These are phyloP conservation scores for Fusarium nygamai DNA, from an alignment of 2,329 filamentous ascomycete genomes.

Conservation along the genomic window DNA sequence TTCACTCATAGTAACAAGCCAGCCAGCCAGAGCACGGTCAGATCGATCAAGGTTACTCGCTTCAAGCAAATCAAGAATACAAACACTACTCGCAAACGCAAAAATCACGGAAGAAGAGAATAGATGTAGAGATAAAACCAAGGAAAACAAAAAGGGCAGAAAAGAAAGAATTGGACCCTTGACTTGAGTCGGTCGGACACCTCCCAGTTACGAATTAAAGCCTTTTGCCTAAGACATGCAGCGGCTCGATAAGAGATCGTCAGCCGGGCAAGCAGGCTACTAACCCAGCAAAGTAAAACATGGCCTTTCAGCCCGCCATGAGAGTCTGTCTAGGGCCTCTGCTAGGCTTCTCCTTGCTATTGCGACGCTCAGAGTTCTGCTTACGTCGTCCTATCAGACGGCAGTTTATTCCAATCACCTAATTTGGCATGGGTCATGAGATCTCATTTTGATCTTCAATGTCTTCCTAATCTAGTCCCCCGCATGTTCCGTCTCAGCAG, in stretches of 20 bases:
- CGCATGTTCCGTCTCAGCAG: neutral
- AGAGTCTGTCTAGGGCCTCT: neutral
- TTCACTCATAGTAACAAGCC: constrained; percentile 25
- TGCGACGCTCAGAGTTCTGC: neutral
- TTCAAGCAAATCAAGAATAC: neutral
- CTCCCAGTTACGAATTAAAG: constrained; percentile 17
- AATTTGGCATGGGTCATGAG: constrained; percentile 2
- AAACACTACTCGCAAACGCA: neutral
- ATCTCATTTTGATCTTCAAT: constrained; percentile 5
- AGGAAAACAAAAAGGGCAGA: neutral
- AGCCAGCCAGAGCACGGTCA: neutral
- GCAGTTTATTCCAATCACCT: constrained; percentile 22
- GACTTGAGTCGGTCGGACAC: neutral
- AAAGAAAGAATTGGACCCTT: neutral
- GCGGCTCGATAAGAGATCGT: constrained; percentile 28
- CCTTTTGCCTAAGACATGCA: constrained; percentile 25
- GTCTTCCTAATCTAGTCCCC: constrained; percentile 1
- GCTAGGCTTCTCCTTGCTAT: neutral
- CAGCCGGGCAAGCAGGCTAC: neutral
- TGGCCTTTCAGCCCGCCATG: constrained; percentile 6
- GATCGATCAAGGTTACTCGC: neutral
- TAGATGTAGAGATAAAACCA: neutral
- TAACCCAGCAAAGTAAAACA: neutral
- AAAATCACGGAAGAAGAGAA: neutral
- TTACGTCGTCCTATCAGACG: constrained; percentile 30